Conservation (phyloP, 2,329 filamentous ascomycete genomes). For the Scytalidium lignicola region DNA sequence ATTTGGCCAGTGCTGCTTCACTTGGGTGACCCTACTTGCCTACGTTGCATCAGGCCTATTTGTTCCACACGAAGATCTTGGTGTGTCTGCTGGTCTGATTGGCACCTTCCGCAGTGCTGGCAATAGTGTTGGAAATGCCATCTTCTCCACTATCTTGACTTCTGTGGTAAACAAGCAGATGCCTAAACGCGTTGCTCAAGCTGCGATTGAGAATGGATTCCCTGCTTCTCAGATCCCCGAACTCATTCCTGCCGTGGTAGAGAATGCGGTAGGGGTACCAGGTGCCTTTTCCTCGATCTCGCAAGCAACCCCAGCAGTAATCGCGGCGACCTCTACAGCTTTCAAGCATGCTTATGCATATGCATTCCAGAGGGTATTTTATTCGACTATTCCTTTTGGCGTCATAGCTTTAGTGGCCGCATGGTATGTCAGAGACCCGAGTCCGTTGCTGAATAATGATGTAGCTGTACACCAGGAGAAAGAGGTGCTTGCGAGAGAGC, state of each 20-base stretch:
- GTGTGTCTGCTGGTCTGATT: conserved; percentile 26
- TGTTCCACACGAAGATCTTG: conserved; percentile 27
- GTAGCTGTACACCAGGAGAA: conserved; percentile 27
- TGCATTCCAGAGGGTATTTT: conserved; percentile 40
- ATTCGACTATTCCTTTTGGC: conserved; percentile 34
- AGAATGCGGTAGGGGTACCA: conserved; percentile 28
- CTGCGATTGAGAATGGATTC: conserved; percentile 25
- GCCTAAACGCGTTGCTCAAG: conserved; percentile 20
- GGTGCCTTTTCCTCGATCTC: conserved; percentile 30
- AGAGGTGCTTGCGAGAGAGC: conserved; percentile 12
- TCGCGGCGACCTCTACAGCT: conserved; percentile 12
- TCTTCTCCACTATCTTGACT: conserved; percentile 30
- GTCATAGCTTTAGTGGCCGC: conserved; percentile 31
- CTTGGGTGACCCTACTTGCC: conserved; percentile 26
- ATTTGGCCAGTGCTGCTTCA: conserved; percentile 28
- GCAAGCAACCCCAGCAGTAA: conserved; percentile 25
- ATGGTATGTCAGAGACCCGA: conserved; percentile 29
- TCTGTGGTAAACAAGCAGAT: conserved; percentile 25
- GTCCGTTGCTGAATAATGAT: conserved; percentile 27
- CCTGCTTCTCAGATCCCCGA: conserved; percentile 11
- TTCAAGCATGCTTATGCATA: conserved; percentile 28
- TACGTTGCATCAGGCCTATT: conserved; percentile 27
- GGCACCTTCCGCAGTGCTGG: conserved; percentile 28
- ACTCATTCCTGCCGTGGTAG: conserved; percentile 26
- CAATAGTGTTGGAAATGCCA: conserved; percentile 30